A percentile compares a stretch with the other conserved stretches of the same genome.
These are phyloP conservation scores for Sphaerobolus stellatus DNA, from an alignment of 1,284 basidiomycete genomes.

Conservation along the genomic window DNA sequence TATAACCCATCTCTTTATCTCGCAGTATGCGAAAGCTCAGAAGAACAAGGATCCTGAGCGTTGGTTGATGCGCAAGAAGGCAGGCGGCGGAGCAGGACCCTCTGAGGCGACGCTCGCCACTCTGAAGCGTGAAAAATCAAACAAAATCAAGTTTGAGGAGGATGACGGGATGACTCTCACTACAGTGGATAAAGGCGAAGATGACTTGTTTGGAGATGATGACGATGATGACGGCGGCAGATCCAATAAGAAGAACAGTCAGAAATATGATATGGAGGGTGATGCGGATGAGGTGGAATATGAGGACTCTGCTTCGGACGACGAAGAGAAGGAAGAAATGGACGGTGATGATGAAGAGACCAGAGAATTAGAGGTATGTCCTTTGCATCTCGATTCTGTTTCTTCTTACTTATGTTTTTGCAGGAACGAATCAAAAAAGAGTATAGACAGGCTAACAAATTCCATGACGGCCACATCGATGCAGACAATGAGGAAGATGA, in stretches of 20 bases:
- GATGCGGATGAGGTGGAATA: constrained; percentile 80
- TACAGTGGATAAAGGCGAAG: constrained; percentile 59
- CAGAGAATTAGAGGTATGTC: constrained; percentile 77
- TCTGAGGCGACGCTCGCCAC: constrained; percentile 9
- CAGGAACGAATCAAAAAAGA: constrained; percentile 84
- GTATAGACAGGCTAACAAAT: constrained; percentile 75
- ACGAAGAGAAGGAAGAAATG: constrained; percentile 75
- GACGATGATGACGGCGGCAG: constrained; percentile 57
- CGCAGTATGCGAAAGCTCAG: constrained; percentile 39
- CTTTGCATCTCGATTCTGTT: background rate
- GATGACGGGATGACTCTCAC: constrained; percentile 51
- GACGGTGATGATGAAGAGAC: constrained; percentile 82
- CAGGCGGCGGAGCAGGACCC: constrained; percentile 19
- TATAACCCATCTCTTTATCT: constrained; percentile 11
- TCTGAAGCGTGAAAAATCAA: constrained; percentile 1
- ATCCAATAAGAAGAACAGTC: constrained; percentile 43
- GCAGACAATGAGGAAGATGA: constrained; percentile 70
- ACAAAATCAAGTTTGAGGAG: background rate
- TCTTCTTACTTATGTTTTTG: constrained; percentile 1
- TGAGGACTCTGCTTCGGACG: constrained; percentile 84
- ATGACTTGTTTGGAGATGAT: constrained; percentile 65
- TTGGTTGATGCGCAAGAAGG: constrained; percentile 61
- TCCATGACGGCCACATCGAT: constrained; percentile 64
- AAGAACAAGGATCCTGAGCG: constrained; percentile 72
- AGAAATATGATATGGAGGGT: constrained; percentile 66